phyloP scores from a whole-genome alignment of 2,329 filamentous ascomycete genomes.

The Aspergillus brasiliensis region DNA sequence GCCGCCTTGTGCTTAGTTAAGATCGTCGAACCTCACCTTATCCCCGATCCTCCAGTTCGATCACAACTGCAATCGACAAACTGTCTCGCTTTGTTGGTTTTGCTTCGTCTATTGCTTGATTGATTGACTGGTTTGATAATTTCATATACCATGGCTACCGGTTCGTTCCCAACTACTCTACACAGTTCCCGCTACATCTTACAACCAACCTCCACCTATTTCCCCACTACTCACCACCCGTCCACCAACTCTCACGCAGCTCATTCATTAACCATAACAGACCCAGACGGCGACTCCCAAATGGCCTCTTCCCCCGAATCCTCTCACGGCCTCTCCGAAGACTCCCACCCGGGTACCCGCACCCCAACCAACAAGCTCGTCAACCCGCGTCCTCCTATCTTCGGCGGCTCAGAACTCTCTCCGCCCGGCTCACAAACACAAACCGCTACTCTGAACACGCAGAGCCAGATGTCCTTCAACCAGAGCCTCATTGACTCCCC shows the following conservation, averaged over 20 bases:
- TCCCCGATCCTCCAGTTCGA: slow-evolving; percentile 4
- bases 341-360: slow-evolving; percentile 40
- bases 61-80: not conserved
- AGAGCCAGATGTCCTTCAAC: not conserved
- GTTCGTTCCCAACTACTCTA: slow-evolving; percentile 17
- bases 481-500: not conserved
- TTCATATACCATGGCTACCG: slow-evolving; percentile 23
- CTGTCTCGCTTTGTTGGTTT: too few relatives aligned
- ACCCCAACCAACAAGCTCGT: slow-evolving; percentile 42
- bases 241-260: not conserved
- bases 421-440: slow-evolving; percentile 55
- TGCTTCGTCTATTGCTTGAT: too few relatives aligned
- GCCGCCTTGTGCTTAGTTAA: slow-evolving; percentile 18
- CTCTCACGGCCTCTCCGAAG: slow-evolving; percentile 43
- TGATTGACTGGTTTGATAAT: too few relatives aligned
- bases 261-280: slow-evolving; percentile 28
- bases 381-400: slow-evolving; percentile 22
- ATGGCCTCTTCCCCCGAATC: slow-evolving; percentile 55
- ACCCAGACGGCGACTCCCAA: slow-evolving; percentile 58
- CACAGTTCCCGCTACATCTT: not conserved
- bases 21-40: not conserved
- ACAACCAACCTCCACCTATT: not conserved
- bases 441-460: slow-evolving; percentile 4
- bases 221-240: not conserved
- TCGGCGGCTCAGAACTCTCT: slow-evolving; percentile 51